Evolutionary conservation across 352 stramenopile species (phyloP).

Genomic region (Phytophthora hybrid): DNA sequence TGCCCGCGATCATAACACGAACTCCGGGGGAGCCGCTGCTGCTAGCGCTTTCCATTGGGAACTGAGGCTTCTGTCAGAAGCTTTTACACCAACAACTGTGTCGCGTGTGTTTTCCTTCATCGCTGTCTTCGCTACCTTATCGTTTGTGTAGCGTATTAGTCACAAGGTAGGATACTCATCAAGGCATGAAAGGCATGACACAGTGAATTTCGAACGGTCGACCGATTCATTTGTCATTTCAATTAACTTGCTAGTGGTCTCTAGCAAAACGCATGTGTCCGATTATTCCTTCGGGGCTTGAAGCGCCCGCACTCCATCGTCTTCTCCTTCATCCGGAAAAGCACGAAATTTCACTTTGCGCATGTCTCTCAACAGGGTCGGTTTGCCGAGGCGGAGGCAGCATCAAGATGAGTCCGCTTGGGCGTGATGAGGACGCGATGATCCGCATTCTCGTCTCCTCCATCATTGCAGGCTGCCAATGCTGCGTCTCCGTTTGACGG

Average conservation of each 20-base stretch:
- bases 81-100: conserved; percentile 40
- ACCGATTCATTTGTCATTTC: conserved; percentile 14
- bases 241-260: conserved; percentile 5
- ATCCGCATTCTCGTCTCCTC: not conserved
- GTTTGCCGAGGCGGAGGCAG: conserved; percentile 3
- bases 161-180: too few relatives aligned
- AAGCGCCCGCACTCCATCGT: conserved; percentile 13
- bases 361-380: conserved; percentile 17
- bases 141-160: not conserved
- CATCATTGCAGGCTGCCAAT: not conserved
- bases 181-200: not conserved
- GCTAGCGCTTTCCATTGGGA: conserved; percentile 30
- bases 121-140: conserved; percentile 1
- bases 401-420: not conserved
- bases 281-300: conserved; percentile 17
- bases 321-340: conserved; percentile 33
- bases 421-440: not conserved
- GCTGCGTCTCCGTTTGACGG: not conserved
- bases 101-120: conserved; percentile 4
- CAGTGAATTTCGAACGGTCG: not conserved
- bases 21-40: conserved; percentile 24
- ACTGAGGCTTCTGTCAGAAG: conserved; percentile 53
- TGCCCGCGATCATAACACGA: conserved; percentile 40
- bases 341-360: conserved; percentile 17
- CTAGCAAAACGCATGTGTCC: conserved; percentile 29